Evolutionary conservation across 2,329 filamentous ascomycete species (phyloP).

Genomic region (Diaporthe nobilis): DNA sequence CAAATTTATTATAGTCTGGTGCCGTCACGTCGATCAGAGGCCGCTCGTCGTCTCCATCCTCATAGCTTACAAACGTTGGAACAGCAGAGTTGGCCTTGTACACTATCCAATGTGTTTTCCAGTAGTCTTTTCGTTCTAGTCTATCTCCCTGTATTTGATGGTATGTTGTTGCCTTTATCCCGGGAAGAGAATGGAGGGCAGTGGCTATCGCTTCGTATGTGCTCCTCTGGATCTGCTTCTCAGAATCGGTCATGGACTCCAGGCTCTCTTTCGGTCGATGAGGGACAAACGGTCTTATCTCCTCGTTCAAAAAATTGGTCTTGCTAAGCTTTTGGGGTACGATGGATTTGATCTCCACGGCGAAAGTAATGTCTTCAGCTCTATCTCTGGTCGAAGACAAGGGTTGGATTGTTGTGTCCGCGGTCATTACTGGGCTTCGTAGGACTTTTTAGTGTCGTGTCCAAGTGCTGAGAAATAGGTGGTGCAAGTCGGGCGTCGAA

Average conservation of each 20-base stretch:
- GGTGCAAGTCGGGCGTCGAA: not conserved
- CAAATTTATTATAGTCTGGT: conserved; percentile 45
- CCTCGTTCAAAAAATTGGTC: not conserved
- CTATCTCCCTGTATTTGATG: conserved; percentile 46
- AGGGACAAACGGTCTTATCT: conserved; percentile 37
- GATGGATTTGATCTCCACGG: conserved; percentile 41
- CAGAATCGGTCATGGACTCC: conserved; percentile 39
- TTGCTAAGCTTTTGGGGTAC: not conserved
- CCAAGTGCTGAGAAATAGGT: not conserved
- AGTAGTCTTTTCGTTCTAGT: conserved; percentile 50
- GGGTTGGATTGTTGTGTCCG: not conserved
- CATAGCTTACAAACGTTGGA: conserved; percentile 45
- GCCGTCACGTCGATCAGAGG: conserved; percentile 21
- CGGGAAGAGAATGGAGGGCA: conserved; percentile 34
- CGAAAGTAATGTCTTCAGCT: conserved; percentile 38
- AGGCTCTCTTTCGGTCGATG: conserved; percentile 32
- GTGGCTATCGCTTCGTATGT: conserved; percentile 34
- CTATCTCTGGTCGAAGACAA: conserved; percentile 28
- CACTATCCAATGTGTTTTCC: conserved; percentile 56
- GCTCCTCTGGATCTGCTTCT: conserved; percentile 32
- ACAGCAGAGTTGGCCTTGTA: conserved; percentile 58
- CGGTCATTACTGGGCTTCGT: conserved; percentile 21
- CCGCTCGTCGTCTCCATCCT: conserved; percentile 43
- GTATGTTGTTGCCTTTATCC: conserved; percentile 49
- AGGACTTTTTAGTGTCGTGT: conserved; percentile 3